Evolutionary conservation across 345 rosid genomes (phyloP).

Genomic region (Physaria fendleri): DNA sequence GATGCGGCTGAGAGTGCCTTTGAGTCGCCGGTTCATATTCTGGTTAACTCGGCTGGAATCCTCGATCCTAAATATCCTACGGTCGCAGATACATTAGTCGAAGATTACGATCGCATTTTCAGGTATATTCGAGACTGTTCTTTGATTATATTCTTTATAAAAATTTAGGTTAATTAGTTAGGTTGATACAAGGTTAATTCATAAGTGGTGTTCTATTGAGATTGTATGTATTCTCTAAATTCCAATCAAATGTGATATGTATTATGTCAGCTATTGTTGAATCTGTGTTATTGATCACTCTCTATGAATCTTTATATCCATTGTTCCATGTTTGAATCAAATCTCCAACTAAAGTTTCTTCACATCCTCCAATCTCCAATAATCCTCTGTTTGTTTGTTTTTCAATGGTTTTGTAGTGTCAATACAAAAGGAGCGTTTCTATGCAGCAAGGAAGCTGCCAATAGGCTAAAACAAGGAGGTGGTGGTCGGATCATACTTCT

Average conservation of each 20-base stretch:
- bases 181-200: too few species aligned
- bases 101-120: conserved; percentile 47
- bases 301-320: too few species aligned
- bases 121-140: not conserved
- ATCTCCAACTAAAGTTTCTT: too few species aligned
- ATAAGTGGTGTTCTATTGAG: not conserved
- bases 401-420: conserved; percentile 12
- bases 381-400: not conserved
- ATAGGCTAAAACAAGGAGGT: conserved; percentile 34
- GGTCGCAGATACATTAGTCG: conserved; percentile 43
- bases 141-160: not conserved
- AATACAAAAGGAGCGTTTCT: conserved; percentile 42
- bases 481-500: conserved; percentile 42
- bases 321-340: not conserved
- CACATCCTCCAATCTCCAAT: not conserved
- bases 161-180: not conserved
- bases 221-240: not conserved
- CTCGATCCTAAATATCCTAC: conserved; percentile 47
- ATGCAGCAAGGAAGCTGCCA: conserved; percentile 40
- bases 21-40: conserved; percentile 41
- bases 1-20: conserved; percentile 50
- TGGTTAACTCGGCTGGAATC: conserved; percentile 52
- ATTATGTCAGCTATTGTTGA: not conserved
- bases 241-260: not conserved
- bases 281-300: not conserved